Evolutionary conservation across 2,329 filamentous ascomycete genomes (phyloP).

Genomic region (Ophiocordyceps robertsii): DNA sequence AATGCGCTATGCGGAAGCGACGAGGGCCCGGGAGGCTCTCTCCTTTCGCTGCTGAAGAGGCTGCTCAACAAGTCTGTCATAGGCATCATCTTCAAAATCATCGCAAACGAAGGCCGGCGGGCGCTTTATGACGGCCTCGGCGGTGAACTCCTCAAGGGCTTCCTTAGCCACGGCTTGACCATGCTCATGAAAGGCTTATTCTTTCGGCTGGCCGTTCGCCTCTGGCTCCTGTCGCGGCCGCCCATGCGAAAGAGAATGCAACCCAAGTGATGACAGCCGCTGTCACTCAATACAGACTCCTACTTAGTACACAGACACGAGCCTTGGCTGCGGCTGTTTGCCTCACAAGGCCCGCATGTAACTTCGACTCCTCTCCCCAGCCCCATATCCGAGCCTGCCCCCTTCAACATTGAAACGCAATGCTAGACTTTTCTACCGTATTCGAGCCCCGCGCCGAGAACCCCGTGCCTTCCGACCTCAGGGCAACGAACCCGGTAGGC

Average conservation of each 20-base stretch:
- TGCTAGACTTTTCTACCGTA: slow-evolving; percentile 63
- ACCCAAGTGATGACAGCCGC: neutral
- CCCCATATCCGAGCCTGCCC: neutral
- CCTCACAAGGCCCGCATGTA: neutral
- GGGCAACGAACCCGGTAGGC: slow-evolving; percentile 60
- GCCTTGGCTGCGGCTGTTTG: too few species aligned
- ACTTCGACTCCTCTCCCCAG: too few species aligned
- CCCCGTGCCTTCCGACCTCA: slow-evolving; percentile 79
- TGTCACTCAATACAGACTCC: neutral
- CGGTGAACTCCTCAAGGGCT: slow-evolving; percentile 68
- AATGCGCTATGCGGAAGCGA: slow-evolving; percentile 4
- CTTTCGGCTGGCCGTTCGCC: slow-evolving; percentile 55
- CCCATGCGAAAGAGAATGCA: slow-evolving; percentile 11
- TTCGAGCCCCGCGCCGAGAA: slow-evolving; percentile 82
- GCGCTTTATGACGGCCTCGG: slow-evolving; percentile 65
- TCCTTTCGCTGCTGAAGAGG: slow-evolving; percentile 6
- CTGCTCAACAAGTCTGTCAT: slow-evolving; percentile 41
- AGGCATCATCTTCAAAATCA: slow-evolving; percentile 43
- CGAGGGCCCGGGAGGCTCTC: neutral
- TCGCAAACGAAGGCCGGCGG: slow-evolving; percentile 48
- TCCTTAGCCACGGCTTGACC: slow-evolving; percentile 74
- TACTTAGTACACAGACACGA: too few species aligned
- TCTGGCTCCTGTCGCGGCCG: slow-evolving; percentile 46
- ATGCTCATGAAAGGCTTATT: slow-evolving; percentile 77
- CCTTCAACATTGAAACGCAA: slow-evolving; percentile 66